Base-by-base conservation (phyloP, 805 yeast genomes). In the Saccharomyces eubayanus region DNA sequence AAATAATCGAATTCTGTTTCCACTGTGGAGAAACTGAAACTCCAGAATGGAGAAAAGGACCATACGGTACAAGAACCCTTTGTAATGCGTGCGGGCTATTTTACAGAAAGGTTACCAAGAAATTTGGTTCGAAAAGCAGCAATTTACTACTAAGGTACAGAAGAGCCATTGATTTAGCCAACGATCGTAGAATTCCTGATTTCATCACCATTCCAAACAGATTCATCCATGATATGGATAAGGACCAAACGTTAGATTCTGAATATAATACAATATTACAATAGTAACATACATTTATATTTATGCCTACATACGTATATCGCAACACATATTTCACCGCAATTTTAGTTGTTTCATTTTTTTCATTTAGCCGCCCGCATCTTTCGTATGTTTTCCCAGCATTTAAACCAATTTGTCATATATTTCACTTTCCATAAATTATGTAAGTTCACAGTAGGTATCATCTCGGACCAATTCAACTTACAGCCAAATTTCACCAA, bases 31-130 rank as follows among this genome's bases (percentile, higher is more conserved):
- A 84, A 1, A 75, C 75, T 29, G 82, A 81, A 48, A 87, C 96
- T 0, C 97, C 97, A 0, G 97, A 91, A 68, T 90, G 97, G 97
- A 77, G 97, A 64, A 76, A 85, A 56, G 97, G 97, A 0, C 96
- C 96, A 0, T 78, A 80, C 54, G 96, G 96, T 0, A 81, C 84
- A 4, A 77, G 89, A 61, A 86, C 92, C 0, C 74, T 90, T 55
- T 90, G 97, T 70, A 90, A 90, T 68, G 97, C 97, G 0, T 91
- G 97, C 72, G 97, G 97, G 0, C 72, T 91, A 49, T 86, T 83
- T 62, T 84, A 78, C 63, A 76, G 85, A 14, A 86, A 86, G 62
- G 64, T 86, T 53, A 71, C 76, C 4, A 83, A 76, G 48, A 63
- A 62, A 46, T 67, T 66, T 53, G 64, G 64, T 16, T 30, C 41